phyloP scores from a whole-genome alignment of 768 basidiomycete species.

The Dentipellis sp. region DNA sequence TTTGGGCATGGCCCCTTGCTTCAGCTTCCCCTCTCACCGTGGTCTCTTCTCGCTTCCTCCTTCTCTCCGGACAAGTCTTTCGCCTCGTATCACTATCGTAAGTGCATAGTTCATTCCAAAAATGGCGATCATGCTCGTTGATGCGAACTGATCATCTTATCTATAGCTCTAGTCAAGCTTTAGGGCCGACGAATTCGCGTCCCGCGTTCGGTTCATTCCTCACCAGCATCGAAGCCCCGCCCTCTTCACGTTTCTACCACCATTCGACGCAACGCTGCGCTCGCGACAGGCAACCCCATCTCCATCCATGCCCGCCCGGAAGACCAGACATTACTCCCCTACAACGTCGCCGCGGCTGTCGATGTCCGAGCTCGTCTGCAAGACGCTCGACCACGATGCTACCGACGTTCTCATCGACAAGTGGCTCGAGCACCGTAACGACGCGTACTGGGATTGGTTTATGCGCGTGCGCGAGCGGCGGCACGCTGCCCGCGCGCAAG shows the following conservation, averaged over 20 bases:
- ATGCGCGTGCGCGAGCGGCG: constrained; percentile 57
- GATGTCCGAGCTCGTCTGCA: constrained; percentile 74
- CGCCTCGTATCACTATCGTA: background rate
- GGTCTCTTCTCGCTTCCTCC: background rate
- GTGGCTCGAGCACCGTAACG: constrained; percentile 73
- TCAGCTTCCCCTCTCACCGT: background rate
- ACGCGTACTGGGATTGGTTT: constrained; percentile 75
- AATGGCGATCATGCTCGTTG: no score
- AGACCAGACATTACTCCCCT: constrained; percentile 42
- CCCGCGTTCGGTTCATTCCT: background rate
- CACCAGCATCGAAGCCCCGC: background rate
- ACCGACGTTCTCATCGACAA: constrained; percentile 77
- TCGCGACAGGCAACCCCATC: background rate
- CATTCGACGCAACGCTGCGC: background rate
- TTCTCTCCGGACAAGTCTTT: background rate
- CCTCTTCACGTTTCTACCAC: background rate
- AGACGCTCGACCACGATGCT: constrained; percentile 66
- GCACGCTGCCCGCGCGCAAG: constrained; percentile 33
- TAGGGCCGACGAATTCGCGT: background rate
- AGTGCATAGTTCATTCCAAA: background rate
- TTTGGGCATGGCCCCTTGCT: background rate
- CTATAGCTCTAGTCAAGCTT: background rate
- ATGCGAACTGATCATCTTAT: background rate
- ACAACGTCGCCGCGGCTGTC: constrained; percentile 56
- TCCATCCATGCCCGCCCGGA: constrained; percentile 10